phyloP scores from a whole-genome alignment of 345 rosid genomes.

The Hevea brasiliensis region DNA sequence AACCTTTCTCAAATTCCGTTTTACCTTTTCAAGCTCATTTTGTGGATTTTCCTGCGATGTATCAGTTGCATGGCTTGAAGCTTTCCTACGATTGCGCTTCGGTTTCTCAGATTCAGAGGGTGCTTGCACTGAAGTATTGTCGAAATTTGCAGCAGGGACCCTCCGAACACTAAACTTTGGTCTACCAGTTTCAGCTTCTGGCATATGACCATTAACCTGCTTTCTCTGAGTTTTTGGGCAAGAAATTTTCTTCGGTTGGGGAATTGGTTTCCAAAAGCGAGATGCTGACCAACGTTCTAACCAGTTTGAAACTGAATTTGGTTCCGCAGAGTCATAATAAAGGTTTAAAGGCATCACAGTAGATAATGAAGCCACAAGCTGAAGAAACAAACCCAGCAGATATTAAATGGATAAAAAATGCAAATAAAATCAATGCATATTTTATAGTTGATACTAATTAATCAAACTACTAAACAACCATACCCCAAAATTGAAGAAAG shows the following conservation, averaged over 20 bases:
- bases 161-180: slow-evolving; percentile 63
- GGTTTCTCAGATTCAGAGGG: slow-evolving; percentile 66
- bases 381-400: slow-evolving; percentile 33
- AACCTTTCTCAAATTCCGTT: slow-evolving; percentile 85
- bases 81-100: slow-evolving; percentile 62
- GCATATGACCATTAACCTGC: slow-evolving; percentile 44
- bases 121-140: slow-evolving; percentile 38
- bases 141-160: slow-evolving; percentile 55
- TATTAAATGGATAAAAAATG: background rate
- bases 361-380: slow-evolving; percentile 81
- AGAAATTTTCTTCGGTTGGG: slow-evolving; percentile 53
- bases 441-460: slow-evolving; percentile 2
- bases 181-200: slow-evolving; percentile 57
- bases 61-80: slow-evolving; percentile 57
- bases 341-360: slow-evolving; percentile 57
- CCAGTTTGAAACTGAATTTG: slow-evolving; percentile 74
- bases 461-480: slow-evolving; percentile 1
- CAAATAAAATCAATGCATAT: background rate
- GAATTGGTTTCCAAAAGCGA: slow-evolving; percentile 66
- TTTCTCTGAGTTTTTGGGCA: slow-evolving; percentile 51
- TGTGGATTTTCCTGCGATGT: slow-evolving; percentile 67
- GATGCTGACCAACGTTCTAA: slow-evolving; percentile 80
- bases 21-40: slow-evolving; percentile 86
- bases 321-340: slow-evolving; percentile 48
- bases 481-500: slow-evolving; percentile 1